Evolutionary conservation across 2,329 filamentous ascomycete species (phyloP).

Genomic region (Colletotrichum chlorophyti): DNA sequence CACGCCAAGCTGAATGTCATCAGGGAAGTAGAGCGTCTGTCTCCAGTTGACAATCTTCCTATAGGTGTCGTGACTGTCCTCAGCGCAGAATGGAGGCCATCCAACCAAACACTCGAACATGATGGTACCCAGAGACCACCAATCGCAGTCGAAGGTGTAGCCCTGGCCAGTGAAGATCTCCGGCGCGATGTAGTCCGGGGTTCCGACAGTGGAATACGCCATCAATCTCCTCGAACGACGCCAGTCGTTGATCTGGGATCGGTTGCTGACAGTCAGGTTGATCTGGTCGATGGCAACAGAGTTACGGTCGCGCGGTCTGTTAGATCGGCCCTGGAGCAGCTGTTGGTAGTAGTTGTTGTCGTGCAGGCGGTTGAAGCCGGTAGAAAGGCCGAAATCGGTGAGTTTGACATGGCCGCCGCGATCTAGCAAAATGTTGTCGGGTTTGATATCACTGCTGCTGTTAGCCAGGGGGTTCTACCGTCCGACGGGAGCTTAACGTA

Average conservation of each 20-base stretch:
- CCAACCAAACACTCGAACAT: constrained; percentile 99
- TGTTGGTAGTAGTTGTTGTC: constrained; percentile 99
- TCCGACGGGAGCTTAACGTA: constrained; percentile 52
- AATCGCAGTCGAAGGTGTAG: constrained; percentile 97
- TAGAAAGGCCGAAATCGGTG: constrained; percentile 97
- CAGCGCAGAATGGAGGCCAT: constrained; percentile 98
- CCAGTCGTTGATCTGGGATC: constrained; percentile 98
- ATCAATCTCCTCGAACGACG: constrained; percentile 93
- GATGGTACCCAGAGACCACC: constrained; percentile 98
- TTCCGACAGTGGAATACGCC: constrained; percentile 98
- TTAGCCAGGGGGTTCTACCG: background rate
- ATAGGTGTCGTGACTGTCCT: constrained; percentile 97
- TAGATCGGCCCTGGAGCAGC: constrained; percentile 81
- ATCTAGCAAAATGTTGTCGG: constrained; percentile 96
- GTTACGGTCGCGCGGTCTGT: constrained; percentile 79
- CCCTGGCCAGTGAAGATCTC: constrained; percentile 98
- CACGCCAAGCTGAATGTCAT: constrained; percentile 85
- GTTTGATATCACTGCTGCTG: constrained; percentile 86
- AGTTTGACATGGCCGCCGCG: constrained; percentile 96
- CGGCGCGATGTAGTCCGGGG: constrained; percentile 97
- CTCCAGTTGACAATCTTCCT: constrained; percentile 99
- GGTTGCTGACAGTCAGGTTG: constrained; percentile 96
- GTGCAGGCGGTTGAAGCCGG: constrained; percentile 96
- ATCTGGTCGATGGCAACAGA: constrained; percentile 98
- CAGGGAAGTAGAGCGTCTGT: constrained; percentile 93